Conservation (phyloP, 305 asterid genomes). For the Rubia peregrina region DNA sequence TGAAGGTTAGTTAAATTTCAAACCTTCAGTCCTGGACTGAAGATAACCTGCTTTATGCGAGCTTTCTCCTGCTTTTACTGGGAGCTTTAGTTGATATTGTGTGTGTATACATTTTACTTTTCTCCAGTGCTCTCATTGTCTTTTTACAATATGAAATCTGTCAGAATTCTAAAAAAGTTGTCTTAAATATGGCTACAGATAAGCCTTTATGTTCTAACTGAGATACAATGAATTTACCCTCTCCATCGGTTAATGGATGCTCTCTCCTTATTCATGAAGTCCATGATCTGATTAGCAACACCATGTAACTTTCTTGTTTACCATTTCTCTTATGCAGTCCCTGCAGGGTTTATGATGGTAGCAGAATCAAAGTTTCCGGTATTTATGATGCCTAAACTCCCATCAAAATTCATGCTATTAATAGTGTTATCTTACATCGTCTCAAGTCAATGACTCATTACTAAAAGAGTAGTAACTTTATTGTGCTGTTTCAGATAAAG, state of each 20-base stretch:
- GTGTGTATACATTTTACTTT: not conserved
- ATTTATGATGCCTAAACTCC: slow-evolving; percentile 15
- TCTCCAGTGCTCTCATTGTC: not conserved
- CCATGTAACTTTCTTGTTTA: not conserved
- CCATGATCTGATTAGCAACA: not conserved
- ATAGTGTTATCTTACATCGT: not conserved
- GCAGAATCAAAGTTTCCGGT: slow-evolving; percentile 90
- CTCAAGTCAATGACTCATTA: not conserved
- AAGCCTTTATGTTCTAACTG: not conserved
- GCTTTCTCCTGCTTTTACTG: not conserved
- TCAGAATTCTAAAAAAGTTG: not conserved
- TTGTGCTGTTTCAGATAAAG: slow-evolving; percentile 42
- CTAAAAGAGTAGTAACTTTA: not conserved
- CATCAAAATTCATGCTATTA: not conserved
- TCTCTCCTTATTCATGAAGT: not conserved
- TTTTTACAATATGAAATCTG: not conserved
- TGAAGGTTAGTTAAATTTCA: slow-evolving; percentile 48
- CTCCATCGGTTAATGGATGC: not conserved
- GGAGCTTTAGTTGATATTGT: not conserved
- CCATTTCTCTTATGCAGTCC: slow-evolving; percentile 46
- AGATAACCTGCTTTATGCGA: slow-evolving; percentile 2
- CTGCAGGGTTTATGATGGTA: slow-evolving; percentile 63
- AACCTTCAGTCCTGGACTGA: not conserved
- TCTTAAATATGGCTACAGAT: not conserved
- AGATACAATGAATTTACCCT: not conserved